Conservation (phyloP, 805 yeast species). For the Jamesozyma gamospora region DNA sequence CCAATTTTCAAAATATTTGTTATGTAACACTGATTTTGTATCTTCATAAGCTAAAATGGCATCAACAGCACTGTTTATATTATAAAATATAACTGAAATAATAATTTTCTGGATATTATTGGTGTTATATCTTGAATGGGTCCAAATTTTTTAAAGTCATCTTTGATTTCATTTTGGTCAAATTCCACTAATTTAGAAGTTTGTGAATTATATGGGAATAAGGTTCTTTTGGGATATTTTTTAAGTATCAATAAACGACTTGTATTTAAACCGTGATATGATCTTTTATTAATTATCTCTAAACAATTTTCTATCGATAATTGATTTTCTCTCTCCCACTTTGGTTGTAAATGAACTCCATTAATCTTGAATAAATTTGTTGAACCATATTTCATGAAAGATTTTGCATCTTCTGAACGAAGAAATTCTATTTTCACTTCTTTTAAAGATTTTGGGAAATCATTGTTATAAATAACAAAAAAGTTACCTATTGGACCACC, state of each 20-base stretch:
- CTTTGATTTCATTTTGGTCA: constrained; percentile 34
- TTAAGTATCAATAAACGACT: constrained; percentile 47
- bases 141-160: constrained; percentile 51
- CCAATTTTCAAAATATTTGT: constrained; percentile 48
- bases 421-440: constrained; percentile 42
- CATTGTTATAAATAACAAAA: constrained; percentile 16
- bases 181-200: constrained; percentile 35
- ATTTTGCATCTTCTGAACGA: constrained; percentile 42
- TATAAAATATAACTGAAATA: constrained; percentile 49
- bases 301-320: neutral
- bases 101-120: constrained; percentile 53
- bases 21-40: constrained; percentile 28
- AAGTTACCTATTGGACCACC: constrained; percentile 65
- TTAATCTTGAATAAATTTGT: constrained; percentile 50
- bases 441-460: constrained; percentile 15
- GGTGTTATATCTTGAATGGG: constrained; percentile 52
- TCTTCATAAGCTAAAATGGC: constrained; percentile 42
- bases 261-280: neutral
- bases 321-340: constrained; percentile 32
- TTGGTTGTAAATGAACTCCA: constrained; percentile 40
- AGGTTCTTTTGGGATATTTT: constrained; percentile 13
- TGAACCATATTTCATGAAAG: constrained; percentile 42
- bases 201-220: neutral
- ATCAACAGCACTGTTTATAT: constrained; percentile 47
- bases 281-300: neutral